Conservation (phyloP, 2,329 filamentous ascomycete genomes). For the Periconia digitata region DNA sequence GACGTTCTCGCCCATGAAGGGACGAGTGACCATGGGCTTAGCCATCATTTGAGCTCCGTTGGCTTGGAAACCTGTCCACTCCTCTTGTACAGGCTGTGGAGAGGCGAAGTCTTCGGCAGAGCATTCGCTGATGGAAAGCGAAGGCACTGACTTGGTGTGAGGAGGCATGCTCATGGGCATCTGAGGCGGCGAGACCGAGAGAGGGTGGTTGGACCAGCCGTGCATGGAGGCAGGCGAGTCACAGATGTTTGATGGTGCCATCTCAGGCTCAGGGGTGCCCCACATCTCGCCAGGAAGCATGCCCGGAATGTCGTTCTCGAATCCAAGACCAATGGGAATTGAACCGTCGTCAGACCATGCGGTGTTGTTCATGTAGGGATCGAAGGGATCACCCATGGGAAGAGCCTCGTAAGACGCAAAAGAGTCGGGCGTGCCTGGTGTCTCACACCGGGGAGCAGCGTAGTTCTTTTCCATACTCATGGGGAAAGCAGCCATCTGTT, state of each 20-base stretch:
- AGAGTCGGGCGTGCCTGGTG: conserved; percentile 36
- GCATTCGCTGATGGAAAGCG: conserved; percentile 28
- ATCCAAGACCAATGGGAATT: conserved; percentile 25
- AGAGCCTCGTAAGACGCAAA: conserved; percentile 25
- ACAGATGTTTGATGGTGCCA: conserved; percentile 17
- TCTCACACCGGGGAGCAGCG: conserved; percentile 20
- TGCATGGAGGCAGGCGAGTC: conserved; percentile 19
- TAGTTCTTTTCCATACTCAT: conserved; percentile 21
- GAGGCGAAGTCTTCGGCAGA: conserved; percentile 27
- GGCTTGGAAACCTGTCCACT: conserved; percentile 52
- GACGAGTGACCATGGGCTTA: conserved; percentile 20
- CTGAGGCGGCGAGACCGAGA: conserved; percentile 21
- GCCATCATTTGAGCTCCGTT: conserved; percentile 42
- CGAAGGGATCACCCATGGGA: conserved; percentile 19
- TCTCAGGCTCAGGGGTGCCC: conserved; percentile 18
- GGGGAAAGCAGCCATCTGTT: conserved; percentile 18
- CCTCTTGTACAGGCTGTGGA: conserved; percentile 43
- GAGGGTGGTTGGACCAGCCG: conserved; percentile 18
- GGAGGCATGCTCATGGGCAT: conserved; percentile 13
- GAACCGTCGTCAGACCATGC: conserved; percentile 28
- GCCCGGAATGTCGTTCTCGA: conserved; percentile 20
- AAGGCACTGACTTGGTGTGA: conserved; percentile 21
- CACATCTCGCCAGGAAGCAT: conserved; percentile 26
- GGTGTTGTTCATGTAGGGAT: conserved; percentile 21
- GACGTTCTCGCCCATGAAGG: conserved; percentile 49